These are phyloP conservation scores for Saraca asoca DNA, from an alignment of 331 rosid species.

Conservation along the genomic window DNA sequence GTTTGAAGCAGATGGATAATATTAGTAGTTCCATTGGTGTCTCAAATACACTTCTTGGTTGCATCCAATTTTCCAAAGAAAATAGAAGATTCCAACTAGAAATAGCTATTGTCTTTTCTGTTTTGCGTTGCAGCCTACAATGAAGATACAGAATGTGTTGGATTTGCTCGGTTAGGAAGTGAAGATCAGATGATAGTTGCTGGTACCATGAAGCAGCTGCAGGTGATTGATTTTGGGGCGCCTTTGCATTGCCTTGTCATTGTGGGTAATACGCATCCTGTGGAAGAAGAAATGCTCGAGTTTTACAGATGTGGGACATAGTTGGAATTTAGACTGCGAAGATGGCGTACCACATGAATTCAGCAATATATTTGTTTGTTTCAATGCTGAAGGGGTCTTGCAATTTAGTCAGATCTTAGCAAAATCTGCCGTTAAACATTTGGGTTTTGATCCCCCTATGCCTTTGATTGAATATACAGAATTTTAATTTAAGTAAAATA, in stretches of 20 bases:
- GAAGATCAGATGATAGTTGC: constrained; percentile 77
- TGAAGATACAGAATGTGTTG: constrained; percentile 75
- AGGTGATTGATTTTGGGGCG: constrained; percentile 67
- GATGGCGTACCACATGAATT: constrained; percentile 2
- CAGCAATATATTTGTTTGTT: not conserved
- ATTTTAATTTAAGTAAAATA: no score
- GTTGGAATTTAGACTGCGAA: not conserved
- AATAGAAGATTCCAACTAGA: no score
- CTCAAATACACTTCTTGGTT: no score
- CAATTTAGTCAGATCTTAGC: no score
- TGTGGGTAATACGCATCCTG: constrained; percentile 78
- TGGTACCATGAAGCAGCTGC: constrained; percentile 77
- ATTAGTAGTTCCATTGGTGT: no score
- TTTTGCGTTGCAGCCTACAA: constrained; percentile 55
- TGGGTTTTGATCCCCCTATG: no score
- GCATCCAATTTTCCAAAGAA: not conserved
- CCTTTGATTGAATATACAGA: no score
- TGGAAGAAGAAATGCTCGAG: constrained; percentile 90
- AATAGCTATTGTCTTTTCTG: not conserved
- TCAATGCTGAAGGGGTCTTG: not conserved
- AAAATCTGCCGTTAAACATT: no score
- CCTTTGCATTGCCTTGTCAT: constrained; percentile 96
- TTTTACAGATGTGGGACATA: constrained; percentile 52
- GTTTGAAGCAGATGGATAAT: no score
- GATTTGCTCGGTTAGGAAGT: constrained; percentile 88